These are phyloP conservation scores for Ustilago lituana DNA, from an alignment of 1,284 basidiomycete species.

Conservation along the genomic window DNA sequence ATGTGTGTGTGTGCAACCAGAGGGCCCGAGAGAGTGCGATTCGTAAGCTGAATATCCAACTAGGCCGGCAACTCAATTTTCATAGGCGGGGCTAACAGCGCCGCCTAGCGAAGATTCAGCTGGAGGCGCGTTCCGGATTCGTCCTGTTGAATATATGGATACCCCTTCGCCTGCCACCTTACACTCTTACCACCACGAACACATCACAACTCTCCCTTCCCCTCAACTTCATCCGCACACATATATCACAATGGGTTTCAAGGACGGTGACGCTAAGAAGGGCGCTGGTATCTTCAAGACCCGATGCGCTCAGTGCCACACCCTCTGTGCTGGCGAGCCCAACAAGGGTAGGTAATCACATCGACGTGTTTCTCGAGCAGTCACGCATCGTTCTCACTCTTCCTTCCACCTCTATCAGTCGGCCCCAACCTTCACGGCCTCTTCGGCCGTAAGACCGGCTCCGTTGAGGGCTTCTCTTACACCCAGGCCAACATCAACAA, in stretches of 20 bases:
- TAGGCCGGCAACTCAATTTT: too few species aligned
- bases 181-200: slow-evolving; percentile 6
- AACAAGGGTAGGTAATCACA: slow-evolving; percentile 73
- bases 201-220: not conserved
- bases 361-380: not conserved
- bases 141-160: slow-evolving; percentile 15
- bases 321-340: slow-evolving; percentile 80
- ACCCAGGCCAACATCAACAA: slow-evolving; percentile 97
- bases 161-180: not conserved
- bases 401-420: slow-evolving; percentile 70
- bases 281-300: slow-evolving; percentile 71
- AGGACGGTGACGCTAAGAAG: slow-evolving; percentile 61
- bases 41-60: slow-evolving; percentile 16
- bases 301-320: slow-evolving; percentile 98
- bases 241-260: slow-evolving; percentile 52
- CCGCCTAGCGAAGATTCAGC: slow-evolving; percentile 4
- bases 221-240: slow-evolving; percentile 2
- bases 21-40: too few species aligned
- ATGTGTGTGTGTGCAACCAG: too few species aligned
- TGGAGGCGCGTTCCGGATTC: slow-evolving; percentile 8
- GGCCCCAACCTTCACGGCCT: slow-evolving; percentile 93
- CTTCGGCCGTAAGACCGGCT: slow-evolving; percentile 88
- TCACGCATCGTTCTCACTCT: not conserved
- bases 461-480: slow-evolving; percentile 87
- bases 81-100: too few species aligned